Conservation (phyloP, 306 rosid genomes). For the Castanopsis chinensis region DNA sequence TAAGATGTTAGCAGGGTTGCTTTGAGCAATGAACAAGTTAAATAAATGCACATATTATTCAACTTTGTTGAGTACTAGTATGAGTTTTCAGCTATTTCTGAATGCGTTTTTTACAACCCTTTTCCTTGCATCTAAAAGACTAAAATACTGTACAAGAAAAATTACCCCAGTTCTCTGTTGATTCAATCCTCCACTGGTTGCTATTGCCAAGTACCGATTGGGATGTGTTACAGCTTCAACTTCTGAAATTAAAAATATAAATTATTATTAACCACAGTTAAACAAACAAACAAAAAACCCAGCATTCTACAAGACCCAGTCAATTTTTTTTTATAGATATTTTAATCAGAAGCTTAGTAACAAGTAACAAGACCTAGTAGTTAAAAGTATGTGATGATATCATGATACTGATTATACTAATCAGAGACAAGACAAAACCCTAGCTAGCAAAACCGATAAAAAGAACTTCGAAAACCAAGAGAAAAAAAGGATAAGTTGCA, state of each 20-base stretch:
- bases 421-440: neutral
- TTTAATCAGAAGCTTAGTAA: neutral
- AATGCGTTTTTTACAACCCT: too few relatives aligned
- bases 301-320: neutral
- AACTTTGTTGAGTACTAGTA: neutral
- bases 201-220: slow-evolving; percentile 77
- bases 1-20: neutral
- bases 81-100: neutral
- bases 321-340: too few relatives aligned
- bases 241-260: slow-evolving; percentile 39
- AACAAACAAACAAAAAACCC: slow-evolving; percentile 14
- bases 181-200: slow-evolving; percentile 98
- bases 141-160: slow-evolving; percentile 19
- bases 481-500: slow-evolving; percentile 8
- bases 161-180: slow-evolving; percentile 98
- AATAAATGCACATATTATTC: neutral
- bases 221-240: slow-evolving; percentile 51
- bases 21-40: neutral
- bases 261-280: neutral
- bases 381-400: neutral
- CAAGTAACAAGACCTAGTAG: neutral
- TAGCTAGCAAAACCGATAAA: slow-evolving; percentile 11
- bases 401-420: neutral
- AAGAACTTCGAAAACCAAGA: neutral
- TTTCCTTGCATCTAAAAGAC: neutral